Evolutionary conservation across 139 green algal species (phyloP), one percentile per base, ranked within the genome.

Genomic region (Diplosphaera chodatii): DNA sequence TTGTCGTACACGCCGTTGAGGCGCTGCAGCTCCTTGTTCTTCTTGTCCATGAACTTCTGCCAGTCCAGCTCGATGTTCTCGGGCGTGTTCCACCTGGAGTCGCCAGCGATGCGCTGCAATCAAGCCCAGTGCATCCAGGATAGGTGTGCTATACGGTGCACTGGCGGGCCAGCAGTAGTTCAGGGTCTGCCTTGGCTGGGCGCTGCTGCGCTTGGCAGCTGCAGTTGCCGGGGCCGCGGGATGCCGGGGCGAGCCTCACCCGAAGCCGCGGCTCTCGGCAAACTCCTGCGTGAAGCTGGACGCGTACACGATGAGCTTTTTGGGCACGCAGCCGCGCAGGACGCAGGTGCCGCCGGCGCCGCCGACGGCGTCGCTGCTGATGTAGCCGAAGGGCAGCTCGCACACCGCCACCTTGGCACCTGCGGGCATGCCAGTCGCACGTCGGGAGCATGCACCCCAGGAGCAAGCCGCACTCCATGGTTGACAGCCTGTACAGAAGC

Each of bases 1-100:
- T 89, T 89, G 75, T 88, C 89, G 83, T 99, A 99, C 0, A 94
- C 84, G 4, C 77, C 75, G 77, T 94, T 97, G 28, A 99, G 88
- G 1, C 95, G 84, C 69, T 88, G 48, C 67, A 99, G 87, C 87
- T 99, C 95, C 68, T 92, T 91, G 62, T 85, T 88, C 41, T 80
- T 80, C 64, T 80, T 80, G 32, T 76, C 69, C 69, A 73, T 75
- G 22, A 80, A 55, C 13, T 64, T 66, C 55, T 76, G 32, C 75
- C 75, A 76, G 66, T 74, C 32, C 3, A 75, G 23, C 25, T 21
- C 28, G 22, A 74, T 73, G 59, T 70, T 28, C 0, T 33, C 72
- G 2, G 66, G 25, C 55, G 79, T 4, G 15, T 82, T n/a, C 74
- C 73, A 83, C 59, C 73, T 73, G n/a, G n/a, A n/a, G n/a, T n/a